A percentile compares a stretch with the other conserved stretches of the same genome.
Conservation (phyloP, 2,329 filamentous ascomycete species). For the Lasiodiplodia citricola region DNA sequence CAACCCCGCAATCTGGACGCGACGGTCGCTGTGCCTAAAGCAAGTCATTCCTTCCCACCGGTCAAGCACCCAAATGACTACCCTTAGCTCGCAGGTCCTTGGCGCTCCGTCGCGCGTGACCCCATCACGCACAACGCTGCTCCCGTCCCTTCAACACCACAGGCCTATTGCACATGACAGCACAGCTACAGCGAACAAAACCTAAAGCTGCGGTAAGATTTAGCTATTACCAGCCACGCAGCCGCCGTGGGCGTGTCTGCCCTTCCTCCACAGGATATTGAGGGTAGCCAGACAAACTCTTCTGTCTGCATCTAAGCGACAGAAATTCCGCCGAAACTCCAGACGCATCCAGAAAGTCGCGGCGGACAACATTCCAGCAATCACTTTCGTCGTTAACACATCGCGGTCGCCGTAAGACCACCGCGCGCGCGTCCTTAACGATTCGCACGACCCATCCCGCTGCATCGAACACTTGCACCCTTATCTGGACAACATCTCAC, state of each 20-base stretch:
- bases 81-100: not conserved
- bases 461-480: not conserved
- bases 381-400: not conserved
- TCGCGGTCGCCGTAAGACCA: not conserved
- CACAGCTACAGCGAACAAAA: slow-evolving; percentile 1
- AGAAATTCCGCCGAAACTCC: not conserved
- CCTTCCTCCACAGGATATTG: not conserved
- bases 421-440: not conserved
- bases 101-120: not conserved
- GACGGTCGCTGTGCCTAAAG: not conserved
- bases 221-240: not conserved
- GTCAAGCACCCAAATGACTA: slow-evolving; percentile 10
- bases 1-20: not conserved
- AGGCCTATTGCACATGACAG: slow-evolving; percentile 5
- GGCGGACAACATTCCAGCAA: not conserved
- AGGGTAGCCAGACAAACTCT: not conserved
- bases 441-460: not conserved
- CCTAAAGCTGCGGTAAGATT: not conserved
- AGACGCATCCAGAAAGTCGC: not conserved
- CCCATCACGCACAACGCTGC: not conserved
- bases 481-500: not conserved
- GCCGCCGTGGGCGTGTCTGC: not conserved
- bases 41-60: not conserved
- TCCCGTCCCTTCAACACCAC: not conserved
- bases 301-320: not conserved